phyloP scores from a whole-genome alignment of 805 yeast genomes.

The Lipomyces japonicus region DNA sequence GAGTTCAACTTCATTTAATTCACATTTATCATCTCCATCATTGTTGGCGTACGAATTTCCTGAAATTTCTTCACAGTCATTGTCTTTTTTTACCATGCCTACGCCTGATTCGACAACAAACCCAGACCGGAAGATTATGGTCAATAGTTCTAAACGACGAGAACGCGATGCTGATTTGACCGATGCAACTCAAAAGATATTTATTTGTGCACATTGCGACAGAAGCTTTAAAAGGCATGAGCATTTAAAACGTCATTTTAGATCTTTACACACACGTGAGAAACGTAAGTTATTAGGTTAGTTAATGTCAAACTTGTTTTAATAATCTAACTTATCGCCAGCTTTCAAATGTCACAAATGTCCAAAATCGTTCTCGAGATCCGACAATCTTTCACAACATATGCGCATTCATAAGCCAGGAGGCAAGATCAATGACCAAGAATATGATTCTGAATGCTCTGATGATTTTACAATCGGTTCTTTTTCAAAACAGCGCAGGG shows the following conservation, averaged over 20 bases:
- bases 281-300: slow-evolving; percentile 25
- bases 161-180: slow-evolving; percentile 21
- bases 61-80: slow-evolving; percentile 1
- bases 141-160: slow-evolving; percentile 13
- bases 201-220: slow-evolving; percentile 38
- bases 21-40: slow-evolving; percentile 1
- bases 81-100: background rate
- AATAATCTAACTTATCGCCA: background rate
- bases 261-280: slow-evolving; percentile 68
- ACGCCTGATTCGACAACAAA: background rate
- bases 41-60: slow-evolving; percentile 1
- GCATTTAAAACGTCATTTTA: slow-evolving; percentile 52
- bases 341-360: slow-evolving; percentile 36
- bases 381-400: slow-evolving; percentile 39
- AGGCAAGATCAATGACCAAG: too few species aligned
- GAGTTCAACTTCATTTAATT: slow-evolving; percentile 1
- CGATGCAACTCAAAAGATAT: slow-evolving; percentile 34
- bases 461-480: too few species aligned
- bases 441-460: background rate
- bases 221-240: slow-evolving; percentile 43
- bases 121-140: background rate
- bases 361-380: slow-evolving; percentile 36
- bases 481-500: too few species aligned
- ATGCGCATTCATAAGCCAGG: slow-evolving; percentile 32
- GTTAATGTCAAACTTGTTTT: background rate